Evolutionary conservation across 345 rosid genomes (phyloP).

Genomic region (Citrus inodora): DNA sequence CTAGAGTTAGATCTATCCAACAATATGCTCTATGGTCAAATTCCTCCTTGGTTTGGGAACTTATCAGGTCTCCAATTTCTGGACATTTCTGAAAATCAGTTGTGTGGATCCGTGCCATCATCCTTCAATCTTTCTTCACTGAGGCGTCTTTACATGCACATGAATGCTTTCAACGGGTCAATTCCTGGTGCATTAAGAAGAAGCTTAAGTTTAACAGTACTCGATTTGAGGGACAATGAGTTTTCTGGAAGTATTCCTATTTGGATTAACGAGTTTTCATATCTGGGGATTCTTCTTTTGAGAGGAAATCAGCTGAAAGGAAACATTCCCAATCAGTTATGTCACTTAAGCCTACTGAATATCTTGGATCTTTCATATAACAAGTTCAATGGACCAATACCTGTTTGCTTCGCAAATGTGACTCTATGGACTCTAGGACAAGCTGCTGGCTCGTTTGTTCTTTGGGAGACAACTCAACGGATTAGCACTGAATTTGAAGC

Average conservation of each 20-base stretch:
- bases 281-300: neutral
- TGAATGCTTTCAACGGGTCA: neutral
- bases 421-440: neutral
- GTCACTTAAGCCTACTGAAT: neutral
- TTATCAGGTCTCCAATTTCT: neutral
- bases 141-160: neutral
- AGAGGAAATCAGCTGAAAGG: neutral
- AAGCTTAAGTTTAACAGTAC: neutral
- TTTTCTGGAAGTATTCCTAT: neutral
- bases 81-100: neutral
- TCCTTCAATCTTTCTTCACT: neutral
- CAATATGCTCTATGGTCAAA: neutral
- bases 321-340: neutral
- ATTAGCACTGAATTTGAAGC: neutral
- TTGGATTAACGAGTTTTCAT: neutral
- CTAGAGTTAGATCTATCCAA: neutral
- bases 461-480: neutral
- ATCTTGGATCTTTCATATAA: constrained; percentile 9
- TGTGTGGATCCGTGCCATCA: neutral
- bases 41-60: neutral
- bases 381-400: neutral
- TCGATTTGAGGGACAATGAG: neutral
- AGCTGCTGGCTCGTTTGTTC: neutral
- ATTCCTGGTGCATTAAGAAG: neutral
- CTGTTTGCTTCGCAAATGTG: neutral